Evolutionary conservation across 176 grass and related monocot species (phyloP), one percentile per base, ranked within the genome.

Genomic region (Alloteropsis semialata): DNA sequence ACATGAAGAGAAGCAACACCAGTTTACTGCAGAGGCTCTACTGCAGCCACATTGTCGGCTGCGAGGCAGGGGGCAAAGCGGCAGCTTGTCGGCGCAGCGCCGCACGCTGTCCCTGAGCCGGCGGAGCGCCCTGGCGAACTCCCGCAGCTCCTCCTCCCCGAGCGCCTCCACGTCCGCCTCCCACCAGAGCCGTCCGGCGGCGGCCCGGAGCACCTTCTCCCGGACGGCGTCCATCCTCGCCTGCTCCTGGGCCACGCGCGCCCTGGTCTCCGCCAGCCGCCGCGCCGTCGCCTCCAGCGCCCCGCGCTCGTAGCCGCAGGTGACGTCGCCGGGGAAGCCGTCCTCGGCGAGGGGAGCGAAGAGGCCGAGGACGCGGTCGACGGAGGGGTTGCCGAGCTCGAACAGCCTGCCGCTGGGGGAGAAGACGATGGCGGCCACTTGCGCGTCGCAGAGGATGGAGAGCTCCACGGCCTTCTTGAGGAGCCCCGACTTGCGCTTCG

Each of bases 81-180:
- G 37, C 37, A 69, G 37, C 11, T 25, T 69, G 37, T 69, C 64
- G 36, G 37, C 65, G 65, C 22, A 22, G 22, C 65, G 65, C 0
- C 22, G 38, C 38, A 69, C 65, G 11, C 43, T 15, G 65, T 69
- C 22, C 65, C 38, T 41, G 65, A 68, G 65, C 37, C 65, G 65
- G 22, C 6, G 46, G 33, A 81, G 63, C 78, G 64, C 64, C 45
- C 45, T 55, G 22, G 48, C 63, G 63, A 81, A 69, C 78, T 55
- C 78, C 43, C 1, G 12, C 43, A 81, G 78, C 33, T 67, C 63
- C 32, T 36, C 63, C 63, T 17, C 45, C n/a, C 44, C 62, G 63
- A 80, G 63, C 63, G 45, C 22, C 63, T 54, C 63, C 8, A 51
- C 33, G 63, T 81, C 63, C 45, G 63, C 78, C 78, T 80, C 63